Conservation (phyloP, 164 flowering plant species). For the Vitis rotundifolia region DNA sequence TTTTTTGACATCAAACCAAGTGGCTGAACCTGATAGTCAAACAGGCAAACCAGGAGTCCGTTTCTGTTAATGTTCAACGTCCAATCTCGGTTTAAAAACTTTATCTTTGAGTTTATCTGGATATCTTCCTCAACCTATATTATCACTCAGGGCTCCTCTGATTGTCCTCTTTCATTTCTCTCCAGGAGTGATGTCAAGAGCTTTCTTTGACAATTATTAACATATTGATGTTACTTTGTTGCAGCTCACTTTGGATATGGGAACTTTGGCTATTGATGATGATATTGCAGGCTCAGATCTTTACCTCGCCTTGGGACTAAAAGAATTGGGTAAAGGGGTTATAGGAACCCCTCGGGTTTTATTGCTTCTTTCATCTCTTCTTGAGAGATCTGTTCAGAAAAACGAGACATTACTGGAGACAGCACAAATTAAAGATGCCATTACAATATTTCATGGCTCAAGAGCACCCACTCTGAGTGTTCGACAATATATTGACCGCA, state of each 20-base stretch:
- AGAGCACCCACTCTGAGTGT: constrained; percentile 68
- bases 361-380: constrained; percentile 50
- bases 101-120: too few relatives aligned
- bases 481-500: constrained; percentile 70
- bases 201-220: neutral
- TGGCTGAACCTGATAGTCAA: too few relatives aligned
- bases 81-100: too few relatives aligned
- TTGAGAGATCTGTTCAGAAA: constrained; percentile 59
- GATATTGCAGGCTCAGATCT: constrained; percentile 33
- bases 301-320: constrained; percentile 57
- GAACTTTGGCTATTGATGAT: constrained; percentile 37
- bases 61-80: too few relatives aligned
- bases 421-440: constrained; percentile 39
- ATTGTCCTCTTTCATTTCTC: neutral
- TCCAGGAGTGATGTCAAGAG: neutral
- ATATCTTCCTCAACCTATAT: too few relatives aligned
- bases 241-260: constrained; percentile 36
- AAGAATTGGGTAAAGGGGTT: constrained; percentile 33
- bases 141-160: neutral
- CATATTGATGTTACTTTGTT: constrained; percentile 4
- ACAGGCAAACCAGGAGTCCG: too few relatives aligned
- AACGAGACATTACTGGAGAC: constrained; percentile 56
- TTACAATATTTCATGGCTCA: constrained; percentile 74
- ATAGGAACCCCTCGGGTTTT: constrained; percentile 53
- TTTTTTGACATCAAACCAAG: too few relatives aligned